Evolutionary conservation across 768 basidiomycete species (phyloP).

Genomic region (Auricularia heimuer): DNA sequence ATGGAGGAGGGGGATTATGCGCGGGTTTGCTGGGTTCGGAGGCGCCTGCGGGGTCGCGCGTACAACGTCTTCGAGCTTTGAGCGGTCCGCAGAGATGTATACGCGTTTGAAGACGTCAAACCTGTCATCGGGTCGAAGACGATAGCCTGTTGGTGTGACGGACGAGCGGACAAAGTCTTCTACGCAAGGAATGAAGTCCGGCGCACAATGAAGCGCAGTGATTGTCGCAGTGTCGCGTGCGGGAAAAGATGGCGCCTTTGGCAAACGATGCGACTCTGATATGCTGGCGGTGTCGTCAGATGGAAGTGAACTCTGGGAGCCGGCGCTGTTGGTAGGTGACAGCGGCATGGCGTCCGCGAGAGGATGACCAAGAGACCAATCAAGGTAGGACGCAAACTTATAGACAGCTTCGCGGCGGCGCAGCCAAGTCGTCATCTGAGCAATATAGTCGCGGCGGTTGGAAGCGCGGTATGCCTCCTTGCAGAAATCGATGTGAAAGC

Average conservation of each 20-base stretch:
- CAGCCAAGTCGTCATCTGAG: constrained; percentile 34
- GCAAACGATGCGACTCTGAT: background rate
- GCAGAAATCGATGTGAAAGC: constrained; percentile 34
- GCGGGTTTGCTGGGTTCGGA: background rate
- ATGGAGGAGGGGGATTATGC: background rate
- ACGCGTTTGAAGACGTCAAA: background rate
- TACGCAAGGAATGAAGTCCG: background rate
- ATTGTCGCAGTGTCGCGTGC: background rate
- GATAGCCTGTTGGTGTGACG: background rate
- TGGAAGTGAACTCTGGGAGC: background rate
- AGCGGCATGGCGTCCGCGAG: background rate
- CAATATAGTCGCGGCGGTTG: constrained; percentile 21
- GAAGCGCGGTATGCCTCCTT: constrained; percentile 25
- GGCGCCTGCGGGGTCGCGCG: constrained; percentile 7
- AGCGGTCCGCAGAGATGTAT: background rate
- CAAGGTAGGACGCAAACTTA: constrained; percentile 19
- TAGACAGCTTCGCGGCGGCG: constrained; percentile 24
- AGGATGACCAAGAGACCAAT: constrained; percentile 12
- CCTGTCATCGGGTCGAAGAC: background rate
- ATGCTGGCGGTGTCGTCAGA: background rate
- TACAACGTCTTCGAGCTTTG: background rate
- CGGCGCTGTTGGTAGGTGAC: background rate
- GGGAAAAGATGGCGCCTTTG: background rate
- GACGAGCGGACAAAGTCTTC: constrained; percentile 2
- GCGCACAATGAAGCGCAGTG: background rate